Evolutionary conservation across 352 stramenopile genomes (phyloP).

Genomic region (Phytophthora cryptogea): DNA sequence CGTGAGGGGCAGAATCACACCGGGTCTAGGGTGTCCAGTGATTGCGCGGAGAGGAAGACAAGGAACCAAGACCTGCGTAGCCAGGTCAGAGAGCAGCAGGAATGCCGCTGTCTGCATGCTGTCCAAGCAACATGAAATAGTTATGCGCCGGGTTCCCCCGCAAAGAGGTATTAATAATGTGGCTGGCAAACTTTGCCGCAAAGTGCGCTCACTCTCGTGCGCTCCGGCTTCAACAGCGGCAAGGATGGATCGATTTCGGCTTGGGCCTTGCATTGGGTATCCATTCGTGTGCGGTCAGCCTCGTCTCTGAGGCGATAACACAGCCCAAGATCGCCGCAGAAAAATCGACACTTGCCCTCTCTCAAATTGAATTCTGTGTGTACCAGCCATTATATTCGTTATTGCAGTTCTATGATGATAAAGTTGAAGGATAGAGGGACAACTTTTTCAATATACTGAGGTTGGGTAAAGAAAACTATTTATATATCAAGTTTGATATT

Average conservation of each 20-base stretch:
- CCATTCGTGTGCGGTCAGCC: constrained; percentile 16
- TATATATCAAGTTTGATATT: too few relatives aligned
- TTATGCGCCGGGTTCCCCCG: constrained; percentile 5
- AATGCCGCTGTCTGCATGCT: constrained; percentile 7
- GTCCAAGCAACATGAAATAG: constrained; percentile 15
- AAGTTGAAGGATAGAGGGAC: not conserved
- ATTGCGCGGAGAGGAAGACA: constrained; percentile 15
- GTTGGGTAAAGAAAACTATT: too few relatives aligned
- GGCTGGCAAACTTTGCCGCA: constrained; percentile 4
- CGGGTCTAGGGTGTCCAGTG: constrained; percentile 12
- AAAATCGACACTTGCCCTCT: constrained; percentile 8
- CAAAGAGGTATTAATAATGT: too few relatives aligned
- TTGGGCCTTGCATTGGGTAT: constrained; percentile 19
- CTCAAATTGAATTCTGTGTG: not conserved
- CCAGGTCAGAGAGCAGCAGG: constrained; percentile 23
- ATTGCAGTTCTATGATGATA: not conserved
- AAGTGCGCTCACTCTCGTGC: not conserved
- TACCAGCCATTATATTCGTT: not conserved
- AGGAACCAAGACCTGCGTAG: constrained; percentile 16
- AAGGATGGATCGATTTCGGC: constrained; percentile 15
- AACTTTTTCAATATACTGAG: not conserved
- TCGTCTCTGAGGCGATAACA: constrained; percentile 15
- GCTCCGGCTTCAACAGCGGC: constrained; percentile 7
- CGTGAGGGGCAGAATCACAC: constrained; percentile 20
- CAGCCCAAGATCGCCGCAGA: constrained; percentile 5